Evolutionary conservation across 2,329 filamentous ascomycete species (phyloP), one percentile per base, ranked within the genome.

Genomic region (Trichoderma sp.): DNA sequence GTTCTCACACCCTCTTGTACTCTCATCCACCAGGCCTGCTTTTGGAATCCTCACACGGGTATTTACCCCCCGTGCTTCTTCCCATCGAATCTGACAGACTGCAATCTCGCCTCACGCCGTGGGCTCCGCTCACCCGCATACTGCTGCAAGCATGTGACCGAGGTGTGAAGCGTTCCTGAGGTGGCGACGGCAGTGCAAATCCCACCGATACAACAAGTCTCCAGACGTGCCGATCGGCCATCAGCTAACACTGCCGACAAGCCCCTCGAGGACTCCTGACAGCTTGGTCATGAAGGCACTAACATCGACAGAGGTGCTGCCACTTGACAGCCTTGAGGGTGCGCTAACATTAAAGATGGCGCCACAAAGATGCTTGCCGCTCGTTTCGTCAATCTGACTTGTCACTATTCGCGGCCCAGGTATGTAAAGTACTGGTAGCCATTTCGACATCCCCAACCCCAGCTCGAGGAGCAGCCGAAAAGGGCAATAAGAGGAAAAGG

Each of bases 91-190:
- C 12, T 39, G 34, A 17, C 24, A 14, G 12, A 44, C 7, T 24
- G 21, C 15, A 24, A 30, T 41, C 52, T 50, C 52, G 14, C 30
- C 52, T 57, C 26, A 26, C 10, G 41, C 28, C 14, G 12, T 51
- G 28, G 61, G 44, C n/a, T 64, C 61, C 61, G 61, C 61, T 64
- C 54, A 12, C 61, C 61, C 61, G 61, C 61, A 64, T 64, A 41
- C 28, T 26, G 7, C 21, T 10, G 5, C 12, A 26, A 64, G n/a
- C 61, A 64, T 64, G 61, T 64, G 61, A 64, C 61, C 30, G 41
- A 45, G 21, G n/a, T 7, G 10, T 44, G 52, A 50, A 39, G 15
- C 34, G 51, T 55, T 64, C 43, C 50, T 63, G 41, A 54, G 34
- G 44, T 57, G 54, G 47, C 34, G 21, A 61, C 51, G 5, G 48